Evolutionary conservation across 805 yeast genomes (phyloP), one percentile per base, ranked within the genome.

Genomic region (Wickerhamomyces silvicola): DNA sequence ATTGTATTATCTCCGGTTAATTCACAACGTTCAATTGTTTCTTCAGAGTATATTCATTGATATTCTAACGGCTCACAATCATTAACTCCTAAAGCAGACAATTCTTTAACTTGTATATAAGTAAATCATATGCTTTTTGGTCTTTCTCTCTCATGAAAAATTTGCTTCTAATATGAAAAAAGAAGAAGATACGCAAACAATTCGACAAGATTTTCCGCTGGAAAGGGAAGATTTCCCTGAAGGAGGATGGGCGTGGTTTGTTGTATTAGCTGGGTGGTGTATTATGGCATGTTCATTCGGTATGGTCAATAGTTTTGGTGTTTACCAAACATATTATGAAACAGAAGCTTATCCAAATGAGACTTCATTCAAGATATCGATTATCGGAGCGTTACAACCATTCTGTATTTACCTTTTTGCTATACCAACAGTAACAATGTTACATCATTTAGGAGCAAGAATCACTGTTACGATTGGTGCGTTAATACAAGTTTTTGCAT

Each of bases 241-340:
- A 28, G 71, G 75, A 3, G 76, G 81, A 3, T 47, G 45, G 28
- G 68, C 68, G 10, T 79, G 81, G 60, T 59, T 78, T 51, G 62
- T 66, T 5, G 75, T 75, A 1, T 52, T 71, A 4, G 72, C 70
- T 13, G 61, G 64, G 0, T 65, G 70, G 56, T 55, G 68, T 12
- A 46, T 62, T 49, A 49, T 62, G 63, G 46, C 67, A 43, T 50
- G 70, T 36, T 68, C 78, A 0, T 76, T 72, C 67, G 84, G 84
- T 12, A 61, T 75, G 56, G 70, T 71, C 35, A 71, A 76, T 24
- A 60, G 72, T 3, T 77, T 59, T 52, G 83, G 81, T 18, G 72
- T 74, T 5, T 78, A 72, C 45, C 69, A 75, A 33, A 58, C 66
- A 22, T 72, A 67, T 46, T 77, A 75, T 42, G 56, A 61, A 15